Conservation (phyloP, 2,329 filamentous ascomycete genomes). For the Emericellopsis atlantica region DNA sequence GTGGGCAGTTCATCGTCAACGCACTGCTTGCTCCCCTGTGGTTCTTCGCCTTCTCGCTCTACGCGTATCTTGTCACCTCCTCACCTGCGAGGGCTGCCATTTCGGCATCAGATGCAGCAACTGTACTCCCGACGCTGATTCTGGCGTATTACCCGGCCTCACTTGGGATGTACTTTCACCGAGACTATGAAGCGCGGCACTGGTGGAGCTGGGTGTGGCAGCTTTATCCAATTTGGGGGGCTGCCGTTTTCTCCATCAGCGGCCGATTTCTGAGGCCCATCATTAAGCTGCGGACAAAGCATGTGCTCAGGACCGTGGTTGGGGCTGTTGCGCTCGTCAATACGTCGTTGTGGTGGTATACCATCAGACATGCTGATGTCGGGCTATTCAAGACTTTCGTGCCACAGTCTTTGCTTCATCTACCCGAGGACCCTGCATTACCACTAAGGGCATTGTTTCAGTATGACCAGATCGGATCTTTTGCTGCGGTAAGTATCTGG, state of each 20-base stretch:
- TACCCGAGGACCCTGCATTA: conserved; percentile 5
- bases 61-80: conserved; percentile 5
- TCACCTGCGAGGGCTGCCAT: conserved; percentile 6
- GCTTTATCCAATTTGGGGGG: conserved; percentile 13
- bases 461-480: conserved; percentile 13
- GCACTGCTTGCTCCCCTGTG: conserved; percentile 10
- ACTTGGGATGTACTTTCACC: conserved; percentile 8
- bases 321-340: conserved; percentile 3
- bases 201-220: conserved; percentile 20
- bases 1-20: conserved; percentile 9
- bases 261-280: conserved; percentile 1
- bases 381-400: conserved; percentile 8
- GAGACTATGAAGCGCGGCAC: conserved; percentile 8
- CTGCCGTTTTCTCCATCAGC: conserved; percentile 6
- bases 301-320: neutral
- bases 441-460: conserved; percentile 11
- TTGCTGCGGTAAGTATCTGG: conserved; percentile 9
- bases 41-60: conserved; percentile 8
- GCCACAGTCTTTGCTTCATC: conserved; percentile 9
- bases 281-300: neutral
- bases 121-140: conserved; percentile 8
- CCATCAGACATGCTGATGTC: conserved; percentile 1
- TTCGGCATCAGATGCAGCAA: conserved; percentile 3
- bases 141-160: conserved; percentile 9
- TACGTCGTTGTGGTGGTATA: conserved; percentile 9